Conservation (phyloP, 2,329 filamentous ascomycete genomes). For the Fusarium dlaminii region DNA sequence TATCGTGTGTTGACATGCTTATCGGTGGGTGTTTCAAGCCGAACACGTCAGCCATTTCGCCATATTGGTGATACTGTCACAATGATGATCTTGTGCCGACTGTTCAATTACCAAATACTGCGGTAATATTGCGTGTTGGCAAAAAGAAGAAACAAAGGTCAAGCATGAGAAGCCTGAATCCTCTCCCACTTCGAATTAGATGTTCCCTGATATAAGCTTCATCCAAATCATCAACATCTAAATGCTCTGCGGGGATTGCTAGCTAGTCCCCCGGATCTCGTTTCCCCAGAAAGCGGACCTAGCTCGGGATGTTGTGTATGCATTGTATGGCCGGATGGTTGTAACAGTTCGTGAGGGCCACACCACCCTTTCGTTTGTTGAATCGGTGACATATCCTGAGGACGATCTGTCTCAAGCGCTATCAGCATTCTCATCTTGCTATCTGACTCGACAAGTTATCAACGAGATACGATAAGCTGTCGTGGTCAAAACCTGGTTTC, state of each 20-base stretch:
- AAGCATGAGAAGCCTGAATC: not conserved
- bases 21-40: not conserved
- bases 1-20: slow-evolving; percentile 1
- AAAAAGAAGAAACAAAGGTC: not conserved
- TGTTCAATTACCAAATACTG: not conserved
- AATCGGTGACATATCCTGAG: slow-evolving; percentile 6
- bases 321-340: not conserved
- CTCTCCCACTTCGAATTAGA: not conserved
- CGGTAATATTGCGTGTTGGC: not conserved
- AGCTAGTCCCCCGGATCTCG: slow-evolving; percentile 29
- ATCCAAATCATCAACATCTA: slow-evolving; percentile 4
- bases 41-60: slow-evolving; percentile 11
- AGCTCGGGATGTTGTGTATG: slow-evolving; percentile 18
- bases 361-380: slow-evolving; percentile 21
- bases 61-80: not conserved
- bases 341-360: slow-evolving; percentile 23
- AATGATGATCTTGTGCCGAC: not conserved
- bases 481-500: slow-evolving; percentile 6
- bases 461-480: not conserved
- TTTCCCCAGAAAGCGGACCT: slow-evolving; percentile 33
- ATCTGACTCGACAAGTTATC: slow-evolving; percentile 4
- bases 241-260: slow-evolving; percentile 24
- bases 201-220: slow-evolving; percentile 4
- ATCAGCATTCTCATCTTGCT: not conserved
- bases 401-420: not conserved